Percentiles rank a stretch among this genome's conserved stretches.
These are phyloP conservation scores for Haplosporangium sp. DNA, from an alignment of 371 early-diverging fungal genomes.

Conservation along the genomic window DNA sequence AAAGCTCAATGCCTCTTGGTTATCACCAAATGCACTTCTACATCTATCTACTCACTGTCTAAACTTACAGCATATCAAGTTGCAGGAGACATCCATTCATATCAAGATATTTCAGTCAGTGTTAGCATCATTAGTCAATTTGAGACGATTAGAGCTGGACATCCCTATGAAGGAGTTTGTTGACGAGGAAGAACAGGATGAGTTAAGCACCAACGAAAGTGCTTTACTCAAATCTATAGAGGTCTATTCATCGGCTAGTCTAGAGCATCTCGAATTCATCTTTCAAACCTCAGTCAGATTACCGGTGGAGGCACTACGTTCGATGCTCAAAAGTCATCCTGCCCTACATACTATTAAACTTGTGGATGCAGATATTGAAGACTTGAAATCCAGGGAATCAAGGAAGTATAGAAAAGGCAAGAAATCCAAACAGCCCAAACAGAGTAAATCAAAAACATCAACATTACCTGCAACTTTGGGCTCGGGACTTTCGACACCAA, in stretches of 20 bases:
- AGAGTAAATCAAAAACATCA: background rate
- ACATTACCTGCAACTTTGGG: background rate
- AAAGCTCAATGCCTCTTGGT: constrained; percentile 18
- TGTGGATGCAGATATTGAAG: constrained; percentile 31
- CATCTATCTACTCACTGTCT: constrained; percentile 19
- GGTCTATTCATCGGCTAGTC: constrained; percentile 2
- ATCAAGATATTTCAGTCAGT: constrained; percentile 5
- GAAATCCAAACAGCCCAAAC: background rate
- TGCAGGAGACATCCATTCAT: constrained; percentile 14
- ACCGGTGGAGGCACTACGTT: constrained; percentile 10
- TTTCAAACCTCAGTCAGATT: constrained; percentile 25
- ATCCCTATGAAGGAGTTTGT: constrained; percentile 15
- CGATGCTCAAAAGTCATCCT: constrained; percentile 15
- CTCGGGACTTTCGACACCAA: constrained; percentile 2
- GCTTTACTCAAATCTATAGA: constrained; percentile 22
- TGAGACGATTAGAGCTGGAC: constrained; percentile 22
- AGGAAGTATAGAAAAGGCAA: background rate
- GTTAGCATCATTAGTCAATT: constrained; percentile 1
- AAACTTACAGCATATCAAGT: constrained; percentile 19
- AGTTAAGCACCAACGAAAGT: background rate
- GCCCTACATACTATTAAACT: constrained; percentile 23
- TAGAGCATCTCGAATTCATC: constrained; percentile 18
- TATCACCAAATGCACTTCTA: constrained; percentile 9
- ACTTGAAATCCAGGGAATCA: background rate
- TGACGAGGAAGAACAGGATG: background rate